Evolutionary conservation across 2,329 filamentous ascomycete genomes (phyloP).

Genomic region (Fusarium albidum): DNA sequence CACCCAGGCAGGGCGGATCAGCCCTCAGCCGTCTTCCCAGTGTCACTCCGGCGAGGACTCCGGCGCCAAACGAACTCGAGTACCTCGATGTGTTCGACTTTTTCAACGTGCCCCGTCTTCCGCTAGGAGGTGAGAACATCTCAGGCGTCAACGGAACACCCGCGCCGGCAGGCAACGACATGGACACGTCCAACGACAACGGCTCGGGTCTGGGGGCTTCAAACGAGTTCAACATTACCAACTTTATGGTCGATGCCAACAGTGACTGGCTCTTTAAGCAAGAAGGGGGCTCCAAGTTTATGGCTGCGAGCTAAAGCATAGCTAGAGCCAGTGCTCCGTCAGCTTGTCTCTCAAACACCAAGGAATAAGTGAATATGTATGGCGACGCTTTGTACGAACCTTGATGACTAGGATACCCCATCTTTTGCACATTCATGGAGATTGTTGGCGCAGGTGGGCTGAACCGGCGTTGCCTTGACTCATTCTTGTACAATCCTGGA

Average conservation of each 20-base stretch:
- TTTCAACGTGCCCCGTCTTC: constrained; percentile 86
- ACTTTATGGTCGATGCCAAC: constrained; percentile 78
- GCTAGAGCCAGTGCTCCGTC: not conserved
- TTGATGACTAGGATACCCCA: constrained; percentile 28
- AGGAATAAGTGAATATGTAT: constrained; percentile 2
- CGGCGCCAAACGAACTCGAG: constrained; percentile 83
- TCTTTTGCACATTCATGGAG: constrained; percentile 14
- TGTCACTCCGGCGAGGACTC: constrained; percentile 70
- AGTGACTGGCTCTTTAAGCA: constrained; percentile 78
- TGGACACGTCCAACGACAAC: constrained; percentile 40
- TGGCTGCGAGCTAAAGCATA: constrained; percentile 32
- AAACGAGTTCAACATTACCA: constrained; percentile 80
- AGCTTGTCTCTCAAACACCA: not conserved
- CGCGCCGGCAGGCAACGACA: constrained; percentile 34
- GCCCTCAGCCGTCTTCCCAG: constrained; percentile 57
- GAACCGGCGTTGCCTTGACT: not conserved
- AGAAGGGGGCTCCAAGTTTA: constrained; percentile 43
- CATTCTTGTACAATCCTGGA: constrained; percentile 3
- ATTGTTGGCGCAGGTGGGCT: constrained; percentile 1
- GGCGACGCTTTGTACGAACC: constrained; percentile 10
- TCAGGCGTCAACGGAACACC: constrained; percentile 28
- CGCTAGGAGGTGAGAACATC: constrained; percentile 53
- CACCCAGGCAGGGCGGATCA: constrained; percentile 63
- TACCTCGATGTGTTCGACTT: constrained; percentile 95
- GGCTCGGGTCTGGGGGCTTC: constrained; percentile 41